Evolutionary conservation across 371 early-diverging fungal genomes (phyloP), one percentile per base, ranked within the genome.

Genomic region (Actinomortierella ambigua): DNA sequence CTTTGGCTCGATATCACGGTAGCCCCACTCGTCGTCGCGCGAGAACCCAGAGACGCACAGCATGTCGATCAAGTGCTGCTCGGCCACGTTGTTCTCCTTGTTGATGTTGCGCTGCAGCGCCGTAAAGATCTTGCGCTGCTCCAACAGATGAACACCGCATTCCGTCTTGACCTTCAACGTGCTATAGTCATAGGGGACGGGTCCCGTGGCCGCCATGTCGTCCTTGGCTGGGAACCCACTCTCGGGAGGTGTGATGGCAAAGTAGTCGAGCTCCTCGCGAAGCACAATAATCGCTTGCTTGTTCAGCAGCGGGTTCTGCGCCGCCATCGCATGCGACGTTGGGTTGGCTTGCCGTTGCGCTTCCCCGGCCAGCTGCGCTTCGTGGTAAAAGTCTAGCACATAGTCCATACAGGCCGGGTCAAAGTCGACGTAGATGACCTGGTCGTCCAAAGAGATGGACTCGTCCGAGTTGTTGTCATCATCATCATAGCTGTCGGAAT

Each of bases 11-110:
- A 88, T 77, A 50, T 83, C 85, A 51, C 93, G 85, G 64, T 90
- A 88, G 4, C 92, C 92, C 93, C 93, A 93, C 43, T 81, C 77
- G 54, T 89, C 89, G 22, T 90, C 85, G 41, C 87, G 81, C 41
- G 81, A 77, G 61, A 93, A 93, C 26, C 92, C 93, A 40, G 91
- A 89, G 59, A 89, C 82, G 64, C 93, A 91, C n/a, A 93, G 83
- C 91, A 93, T 93, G 66, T 93, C 92, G 44, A 93, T 90, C 56
- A 93, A 76, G 77, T 93, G 93, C 61, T 89, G 92, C 61, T 93
- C 93, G 20, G 91, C 91, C 22, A 84, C 81, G 51, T 89, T 90
- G 55, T 90, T 87, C 40, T 86, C 88, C 69, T 88, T 81, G 43
- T 83, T 77, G 44, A 90, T 90, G 42, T 88, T 90, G 48, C 90